Percentiles rank a stretch among this genome's conserved stretches.
These are phyloP conservation scores for Chlorella sp. DNA, from an alignment of 139 green algal genomes.

Conservation along the genomic window DNA sequence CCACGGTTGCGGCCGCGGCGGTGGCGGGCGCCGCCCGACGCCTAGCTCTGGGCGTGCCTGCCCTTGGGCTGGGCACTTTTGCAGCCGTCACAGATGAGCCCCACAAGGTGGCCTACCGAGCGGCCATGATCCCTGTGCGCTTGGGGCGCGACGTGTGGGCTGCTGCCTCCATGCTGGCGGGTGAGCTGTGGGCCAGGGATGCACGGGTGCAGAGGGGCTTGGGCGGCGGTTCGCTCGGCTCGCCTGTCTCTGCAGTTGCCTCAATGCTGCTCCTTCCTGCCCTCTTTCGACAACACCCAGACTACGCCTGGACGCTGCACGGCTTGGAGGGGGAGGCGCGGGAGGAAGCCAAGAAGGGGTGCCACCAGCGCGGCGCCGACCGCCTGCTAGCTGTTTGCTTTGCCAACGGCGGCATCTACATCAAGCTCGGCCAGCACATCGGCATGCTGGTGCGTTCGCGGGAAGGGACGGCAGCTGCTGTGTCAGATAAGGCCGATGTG, in stretches of 20 bases:
- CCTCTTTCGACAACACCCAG: constrained; percentile 36
- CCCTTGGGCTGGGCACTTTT: constrained; percentile 22
- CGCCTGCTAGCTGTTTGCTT: constrained; percentile 81
- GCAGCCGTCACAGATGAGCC: constrained; percentile 20
- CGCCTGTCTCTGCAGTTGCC: too few relatives aligned
- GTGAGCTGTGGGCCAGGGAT: constrained; percentile 9
- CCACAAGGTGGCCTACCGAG: constrained; percentile 8
- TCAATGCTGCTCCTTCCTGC: too few relatives aligned
- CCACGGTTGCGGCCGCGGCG: neutral
- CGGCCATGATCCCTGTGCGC: constrained; percentile 36
- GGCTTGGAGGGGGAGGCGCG: constrained; percentile 48
- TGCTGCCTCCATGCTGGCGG: constrained; percentile 34
- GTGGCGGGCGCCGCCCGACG: neutral
- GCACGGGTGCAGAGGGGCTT: too few relatives aligned
- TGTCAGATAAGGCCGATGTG: too few relatives aligned
- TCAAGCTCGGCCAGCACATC: constrained; percentile 92
- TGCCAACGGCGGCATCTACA: constrained; percentile 89
- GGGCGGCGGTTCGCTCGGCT: too few relatives aligned
- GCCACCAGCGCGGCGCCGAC: constrained; percentile 69
- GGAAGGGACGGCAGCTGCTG: too few relatives aligned
- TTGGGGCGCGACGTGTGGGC: constrained; percentile 39
- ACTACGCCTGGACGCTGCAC: constrained; percentile 66
- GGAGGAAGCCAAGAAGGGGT: constrained; percentile 45
- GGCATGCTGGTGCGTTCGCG: constrained; percentile 77
- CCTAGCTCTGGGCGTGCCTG: neutral